phyloP scores from a whole-genome alignment of 2,329 filamentous ascomycete species.

The Paraconiothyrium brasiliense region DNA sequence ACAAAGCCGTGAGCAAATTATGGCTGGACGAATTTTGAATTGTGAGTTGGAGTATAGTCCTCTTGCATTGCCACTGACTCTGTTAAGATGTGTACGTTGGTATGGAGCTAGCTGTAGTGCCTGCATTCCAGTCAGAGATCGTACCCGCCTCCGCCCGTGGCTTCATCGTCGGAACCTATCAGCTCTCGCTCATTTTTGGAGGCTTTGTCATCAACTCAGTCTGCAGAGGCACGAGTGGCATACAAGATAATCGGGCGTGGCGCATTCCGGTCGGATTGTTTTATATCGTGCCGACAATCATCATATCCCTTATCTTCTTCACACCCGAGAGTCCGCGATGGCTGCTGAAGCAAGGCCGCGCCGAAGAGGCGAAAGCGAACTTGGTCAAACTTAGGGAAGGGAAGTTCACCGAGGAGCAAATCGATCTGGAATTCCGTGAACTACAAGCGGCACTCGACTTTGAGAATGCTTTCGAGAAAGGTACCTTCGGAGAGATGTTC shows the following conservation, averaged over 20 bases:
- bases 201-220: conserved; percentile 9
- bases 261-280: conserved; percentile 20
- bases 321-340: conserved; percentile 27
- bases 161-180: conserved; percentile 19
- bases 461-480: conserved; percentile 19
- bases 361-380: conserved; percentile 53
- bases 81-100: conserved; percentile 18
- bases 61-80: background rate
- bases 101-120: conserved; percentile 22
- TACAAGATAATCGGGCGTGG: conserved; percentile 16
- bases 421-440: conserved; percentile 14
- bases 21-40: conserved; percentile 20
- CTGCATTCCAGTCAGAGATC: conserved; percentile 21
- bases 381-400: conserved; percentile 17
- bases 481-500: conserved; percentile 20
- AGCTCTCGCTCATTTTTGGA: conserved; percentile 18
- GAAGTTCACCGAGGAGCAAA: conserved; percentile 18
- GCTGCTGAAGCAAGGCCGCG: conserved; percentile 29
- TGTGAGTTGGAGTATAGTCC: conserved; percentile 2
- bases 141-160: conserved; percentile 19
- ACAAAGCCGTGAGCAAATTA: conserved; percentile 17
- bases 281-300: conserved; percentile 16
- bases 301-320: conserved; percentile 37
- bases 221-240: conserved; percentile 17
- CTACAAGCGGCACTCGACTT: conserved; percentile 18